Evolutionary conservation across 2,329 filamentous ascomycete species (phyloP), one percentile per base, ranked within the genome.

Genomic region (Drechslerella dactyloides): DNA sequence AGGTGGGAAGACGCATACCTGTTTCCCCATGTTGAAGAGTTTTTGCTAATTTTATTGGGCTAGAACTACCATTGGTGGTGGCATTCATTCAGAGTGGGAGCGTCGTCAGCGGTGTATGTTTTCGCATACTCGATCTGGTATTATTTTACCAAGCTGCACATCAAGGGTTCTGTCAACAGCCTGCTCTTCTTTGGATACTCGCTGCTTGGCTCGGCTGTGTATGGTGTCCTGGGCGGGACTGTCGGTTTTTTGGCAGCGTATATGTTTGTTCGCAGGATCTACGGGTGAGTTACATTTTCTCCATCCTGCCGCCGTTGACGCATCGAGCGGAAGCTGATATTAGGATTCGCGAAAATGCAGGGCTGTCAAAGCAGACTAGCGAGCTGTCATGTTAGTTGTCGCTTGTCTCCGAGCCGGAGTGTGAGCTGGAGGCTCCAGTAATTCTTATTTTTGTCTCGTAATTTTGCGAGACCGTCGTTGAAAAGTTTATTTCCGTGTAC

Each of bases 1-100:
- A 96, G 82, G 84, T 85, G 79, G 75, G 80, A 75, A n/a, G 11
- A 19, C 40, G 27, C n/a, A n/a, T n/a, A n/a, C n/a, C 15, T 13
- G 35, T 30, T 30, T 27, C 4, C 27, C 8, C 6, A 55, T 15
- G 11, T 30, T n/a, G 27, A 55, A 11, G 33, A 6, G 1, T n/a
- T 19, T 33, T 50, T 11, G 23, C 19, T 19, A 15, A 19, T 5
- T 19, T 21, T 19, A 30, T 23, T n/a, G 11, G n/a, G 42, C 27
- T 75, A 86, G 84, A 92, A 96, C 79, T 89, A 94, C 80, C 85
- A 91, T 78, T 96, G 91, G 91, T 94, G 90, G 90, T 96, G 91
- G 91, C 89, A 90, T 79, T 91, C 89, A 57, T 94, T 96, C 81
- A 80, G 90, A 54, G 85, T 92, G 7, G 91, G 91, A 50, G 89